Evolutionary conservation across 2,329 filamentous ascomycete species (phyloP).

Genomic region (Paecilomyces sp.): DNA sequence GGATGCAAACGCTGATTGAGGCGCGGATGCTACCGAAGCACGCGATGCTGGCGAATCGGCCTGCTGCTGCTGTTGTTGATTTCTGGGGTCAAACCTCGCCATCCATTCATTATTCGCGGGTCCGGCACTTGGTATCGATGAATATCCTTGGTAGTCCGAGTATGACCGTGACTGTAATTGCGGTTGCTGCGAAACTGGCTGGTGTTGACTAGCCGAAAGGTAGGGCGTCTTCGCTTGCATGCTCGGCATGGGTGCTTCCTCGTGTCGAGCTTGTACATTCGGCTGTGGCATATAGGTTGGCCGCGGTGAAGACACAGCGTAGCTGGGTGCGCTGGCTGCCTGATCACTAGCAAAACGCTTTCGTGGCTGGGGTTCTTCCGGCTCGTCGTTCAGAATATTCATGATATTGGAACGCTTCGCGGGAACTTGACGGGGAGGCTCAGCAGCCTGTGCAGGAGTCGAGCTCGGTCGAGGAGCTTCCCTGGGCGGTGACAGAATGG

Average conservation of each 20-base stretch:
- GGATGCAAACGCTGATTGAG: constrained; percentile 22
- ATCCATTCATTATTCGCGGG: constrained; percentile 34
- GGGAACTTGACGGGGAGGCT: constrained; percentile 34
- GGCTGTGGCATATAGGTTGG: constrained; percentile 2
- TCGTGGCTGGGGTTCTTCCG: constrained; percentile 38
- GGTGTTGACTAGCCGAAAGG: constrained; percentile 18
- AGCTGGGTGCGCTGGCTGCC: constrained; percentile 12
- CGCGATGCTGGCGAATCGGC: constrained; percentile 16
- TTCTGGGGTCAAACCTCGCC: constrained; percentile 34
- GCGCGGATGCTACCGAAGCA: constrained; percentile 11
- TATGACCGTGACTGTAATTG: constrained; percentile 20
- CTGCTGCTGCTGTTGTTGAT: constrained; percentile 18
- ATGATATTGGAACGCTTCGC: constrained; percentile 45
- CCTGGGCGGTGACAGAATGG: constrained; percentile 28
- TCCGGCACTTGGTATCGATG: constrained; percentile 14
- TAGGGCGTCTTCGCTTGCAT: constrained; percentile 21
- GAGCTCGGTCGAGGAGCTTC: constrained; percentile 26
- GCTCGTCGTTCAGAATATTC: constrained; percentile 43
- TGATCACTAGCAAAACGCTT: constrained; percentile 39
- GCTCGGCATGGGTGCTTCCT: constrained; percentile 15
- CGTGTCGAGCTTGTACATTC: constrained; percentile 1
- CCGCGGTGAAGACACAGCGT: constrained; percentile 13
- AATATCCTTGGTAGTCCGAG: constrained; percentile 25
- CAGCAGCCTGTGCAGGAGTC: constrained; percentile 22
- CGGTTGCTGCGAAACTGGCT: constrained; percentile 13